A percentile compares a stretch with the other conserved stretches of the same genome.
These are phyloP conservation scores for Pugionium dolabratum DNA, from an alignment of 345 rosid species.

Conservation along the genomic window DNA sequence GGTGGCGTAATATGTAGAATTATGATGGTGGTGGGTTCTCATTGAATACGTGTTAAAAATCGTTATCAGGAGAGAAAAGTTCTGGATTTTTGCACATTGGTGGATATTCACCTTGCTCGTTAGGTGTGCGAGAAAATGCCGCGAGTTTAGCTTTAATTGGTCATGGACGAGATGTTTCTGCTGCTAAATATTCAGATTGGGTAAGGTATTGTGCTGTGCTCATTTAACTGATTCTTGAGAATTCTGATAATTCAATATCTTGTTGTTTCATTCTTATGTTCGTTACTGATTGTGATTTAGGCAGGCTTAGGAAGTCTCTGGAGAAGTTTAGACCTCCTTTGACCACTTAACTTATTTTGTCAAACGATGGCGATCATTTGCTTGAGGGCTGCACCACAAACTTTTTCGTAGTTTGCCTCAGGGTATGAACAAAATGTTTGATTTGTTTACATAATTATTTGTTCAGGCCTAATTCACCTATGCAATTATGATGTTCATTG, in stretches of 20 bases:
- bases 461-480: background rate
- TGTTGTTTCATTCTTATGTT: background rate
- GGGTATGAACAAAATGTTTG: slow-evolving; percentile 47
- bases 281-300: slow-evolving; percentile 32
- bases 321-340: slow-evolving; percentile 76
- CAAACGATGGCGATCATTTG: slow-evolving; percentile 79
- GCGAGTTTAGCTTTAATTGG: slow-evolving; percentile 86
- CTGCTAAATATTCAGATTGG: slow-evolving; percentile 89
- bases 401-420: slow-evolving; percentile 63
- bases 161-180: slow-evolving; percentile 60
- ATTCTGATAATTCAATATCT: slow-evolving; percentile 14
- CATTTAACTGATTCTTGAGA: background rate
- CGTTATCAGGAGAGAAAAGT: background rate
- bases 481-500: background rate
- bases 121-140: slow-evolving; percentile 53
- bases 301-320: slow-evolving; percentile 74
- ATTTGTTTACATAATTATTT: background rate
- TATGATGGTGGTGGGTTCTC: too few species aligned
- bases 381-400: slow-evolving; percentile 81
- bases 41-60: background rate
- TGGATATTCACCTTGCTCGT: slow-evolving; percentile 52
- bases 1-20: too few species aligned
- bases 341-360: slow-evolving; percentile 73
- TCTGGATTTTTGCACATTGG: slow-evolving; percentile 49
- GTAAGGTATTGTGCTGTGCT: slow-evolving; percentile 56